These are phyloP conservation scores for Candida pseudoglaebosa DNA, from an alignment of 805 yeast genomes.

Conservation along the genomic window DNA sequence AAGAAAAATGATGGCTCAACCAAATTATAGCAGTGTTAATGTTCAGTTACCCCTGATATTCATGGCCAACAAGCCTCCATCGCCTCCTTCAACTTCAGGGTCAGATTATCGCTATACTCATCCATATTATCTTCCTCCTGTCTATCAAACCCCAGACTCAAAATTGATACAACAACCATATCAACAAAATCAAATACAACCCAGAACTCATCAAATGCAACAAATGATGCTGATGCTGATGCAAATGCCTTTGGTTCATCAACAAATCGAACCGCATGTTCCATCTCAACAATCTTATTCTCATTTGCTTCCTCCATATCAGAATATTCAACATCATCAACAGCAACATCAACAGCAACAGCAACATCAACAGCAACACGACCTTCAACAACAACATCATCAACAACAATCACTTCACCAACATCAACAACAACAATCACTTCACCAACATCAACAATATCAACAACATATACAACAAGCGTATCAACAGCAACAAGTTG, in stretches of 20 bases:
- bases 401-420: conserved; percentile 6
- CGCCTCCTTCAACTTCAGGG: not conserved
- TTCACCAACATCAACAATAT: conserved; percentile 5
- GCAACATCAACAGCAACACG: conserved; percentile 2
- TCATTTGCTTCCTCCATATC: not conserved
- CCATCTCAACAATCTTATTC: conserved; percentile 4
- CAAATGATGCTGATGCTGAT: conserved; percentile 4
- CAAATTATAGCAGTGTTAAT: conserved; percentile 2
- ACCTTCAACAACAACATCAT: conserved; percentile 2
- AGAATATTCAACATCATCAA: conserved; percentile 1
- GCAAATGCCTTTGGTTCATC: not conserved
- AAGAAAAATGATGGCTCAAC: conserved; percentile 4
- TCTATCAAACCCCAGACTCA: conserved; percentile 2
- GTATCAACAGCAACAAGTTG: not conserved
- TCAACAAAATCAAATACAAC: conserved; percentile 6
- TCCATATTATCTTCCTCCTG: conserved; percentile 4
- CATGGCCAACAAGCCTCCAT: conserved; percentile 1
- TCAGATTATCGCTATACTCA: conserved; percentile 2
- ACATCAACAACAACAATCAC: conserved; percentile 5
- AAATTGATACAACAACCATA: conserved; percentile 1
- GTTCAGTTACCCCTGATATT: conserved; percentile 5
- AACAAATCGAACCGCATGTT: not conserved
- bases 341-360: not conserved
- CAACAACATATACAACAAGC: not conserved
- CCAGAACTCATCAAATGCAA: not conserved